A percentile compares a stretch with the other conserved stretches of the same genome.
These are phyloP conservation scores for Aureobasidium sp. DNA, from an alignment of 2,329 filamentous ascomycete genomes.

Conservation along the genomic window DNA sequence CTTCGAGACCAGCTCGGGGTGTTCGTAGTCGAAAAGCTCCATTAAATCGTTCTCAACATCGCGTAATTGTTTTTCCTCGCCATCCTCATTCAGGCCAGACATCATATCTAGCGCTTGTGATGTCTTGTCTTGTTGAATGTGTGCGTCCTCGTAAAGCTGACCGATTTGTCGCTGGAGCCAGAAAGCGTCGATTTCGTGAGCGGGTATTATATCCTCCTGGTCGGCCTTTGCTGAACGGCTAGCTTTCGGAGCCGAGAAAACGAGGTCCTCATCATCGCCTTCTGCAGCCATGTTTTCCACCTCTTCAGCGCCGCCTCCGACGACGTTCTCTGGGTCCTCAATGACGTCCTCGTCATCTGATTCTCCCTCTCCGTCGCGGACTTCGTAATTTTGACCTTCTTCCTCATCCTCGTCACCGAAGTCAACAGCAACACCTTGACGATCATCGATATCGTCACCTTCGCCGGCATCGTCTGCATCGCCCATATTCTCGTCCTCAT, in stretches of 20 bases:
- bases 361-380: constrained; percentile 70
- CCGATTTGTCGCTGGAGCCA: constrained; percentile 95
- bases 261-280: constrained; percentile 64
- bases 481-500: constrained; percentile 84
- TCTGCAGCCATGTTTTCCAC: constrained; percentile 29
- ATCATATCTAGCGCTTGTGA: constrained; percentile 74
- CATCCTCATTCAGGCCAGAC: constrained; percentile 62
- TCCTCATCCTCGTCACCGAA: constrained; percentile 86
- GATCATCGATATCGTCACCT: constrained; percentile 75
- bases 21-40: constrained; percentile 96
- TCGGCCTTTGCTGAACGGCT: constrained; percentile 30
- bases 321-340: constrained; percentile 6
- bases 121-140: constrained; percentile 89
- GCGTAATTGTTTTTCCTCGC: constrained; percentile 74
- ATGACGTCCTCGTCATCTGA: constrained; percentile 55
- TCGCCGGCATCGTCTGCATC: constrained; percentile 55
- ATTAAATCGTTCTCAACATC: constrained; percentile 98
- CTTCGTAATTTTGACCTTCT: constrained; percentile 73
- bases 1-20: constrained; percentile 85
- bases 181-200: constrained; percentile 91
- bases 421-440: constrained; percentile 93
- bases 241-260: constrained; percentile 53
- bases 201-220: constrained; percentile 54
- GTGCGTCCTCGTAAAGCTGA: constrained; percentile 77
- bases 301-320: constrained; percentile 38